phyloP scores from a whole-genome alignment of 2,329 filamentous ascomycete species.

The Pleoardoris graminearum region DNA sequence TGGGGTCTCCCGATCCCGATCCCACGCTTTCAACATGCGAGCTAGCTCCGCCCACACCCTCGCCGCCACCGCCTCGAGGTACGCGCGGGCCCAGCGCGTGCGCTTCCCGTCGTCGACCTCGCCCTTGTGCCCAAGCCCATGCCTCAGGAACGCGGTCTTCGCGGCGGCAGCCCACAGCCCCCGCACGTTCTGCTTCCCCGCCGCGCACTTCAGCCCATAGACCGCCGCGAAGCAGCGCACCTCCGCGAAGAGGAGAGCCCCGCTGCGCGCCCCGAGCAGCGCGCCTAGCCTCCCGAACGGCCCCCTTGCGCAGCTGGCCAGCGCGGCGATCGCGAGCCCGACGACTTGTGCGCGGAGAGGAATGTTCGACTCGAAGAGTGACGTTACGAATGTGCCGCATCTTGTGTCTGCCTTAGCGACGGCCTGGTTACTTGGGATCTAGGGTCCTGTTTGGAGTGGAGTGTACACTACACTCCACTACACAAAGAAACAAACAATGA shows the following conservation, averaged over 20 bases:
- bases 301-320: not conserved
- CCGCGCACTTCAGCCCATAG: not conserved
- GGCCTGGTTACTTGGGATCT: no score
- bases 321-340: not conserved
- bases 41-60: not conserved
- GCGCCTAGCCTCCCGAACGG: not conserved
- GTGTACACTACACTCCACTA: no score
- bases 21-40: not conserved
- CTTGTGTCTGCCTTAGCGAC: not conserved
- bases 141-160: not conserved
- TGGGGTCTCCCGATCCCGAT: not conserved
- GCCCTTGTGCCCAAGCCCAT: not conserved
- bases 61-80: not conserved
- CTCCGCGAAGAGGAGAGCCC: constrained; percentile 1
- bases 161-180: not conserved
- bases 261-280: not conserved
- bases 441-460: no score
- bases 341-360: constrained; percentile 1
- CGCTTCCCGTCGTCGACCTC: not conserved
- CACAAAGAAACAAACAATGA: no score
- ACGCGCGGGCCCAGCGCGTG: not conserved
- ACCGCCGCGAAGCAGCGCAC: constrained; percentile 3
- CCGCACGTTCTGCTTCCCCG: not conserved
- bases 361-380: not conserved
- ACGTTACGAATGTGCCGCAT: not conserved